These are phyloP conservation scores for Cordyceps farinosa DNA, from an alignment of 2,329 filamentous ascomycete species.

Conservation along the genomic window DNA sequence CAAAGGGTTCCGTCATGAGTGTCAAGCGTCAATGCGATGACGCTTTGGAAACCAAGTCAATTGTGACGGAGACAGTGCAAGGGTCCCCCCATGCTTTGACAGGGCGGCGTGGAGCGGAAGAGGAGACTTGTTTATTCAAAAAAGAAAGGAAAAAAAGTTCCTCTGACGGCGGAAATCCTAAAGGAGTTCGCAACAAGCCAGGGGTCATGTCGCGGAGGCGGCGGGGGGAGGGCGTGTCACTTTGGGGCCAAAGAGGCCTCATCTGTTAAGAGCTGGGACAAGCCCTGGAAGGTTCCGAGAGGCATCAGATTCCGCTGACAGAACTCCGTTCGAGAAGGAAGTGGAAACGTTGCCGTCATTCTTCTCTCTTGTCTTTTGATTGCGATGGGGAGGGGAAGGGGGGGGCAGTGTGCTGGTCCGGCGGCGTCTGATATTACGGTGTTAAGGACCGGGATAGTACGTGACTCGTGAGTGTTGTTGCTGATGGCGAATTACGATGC, in stretches of 20 bases:
- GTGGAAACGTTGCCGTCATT: background rate
- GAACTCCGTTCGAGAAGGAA: conserved; percentile 6
- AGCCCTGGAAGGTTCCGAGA: conserved; percentile 1
- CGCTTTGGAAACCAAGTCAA: background rate
- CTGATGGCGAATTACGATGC: background rate
- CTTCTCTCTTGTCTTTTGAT: background rate
- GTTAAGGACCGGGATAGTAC: background rate
- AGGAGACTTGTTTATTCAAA: background rate
- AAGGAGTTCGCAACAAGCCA: conserved; percentile 2
- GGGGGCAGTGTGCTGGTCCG: background rate
- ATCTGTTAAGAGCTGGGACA: background rate
- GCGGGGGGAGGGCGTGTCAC: background rate
- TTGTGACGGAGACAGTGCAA: background rate
- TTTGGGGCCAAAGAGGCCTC: background rate
- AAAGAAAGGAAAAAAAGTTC: background rate
- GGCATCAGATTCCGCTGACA: background rate
- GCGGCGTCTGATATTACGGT: background rate
- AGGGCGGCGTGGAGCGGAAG: background rate
- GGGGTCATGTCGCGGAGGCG: background rate
- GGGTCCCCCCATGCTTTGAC: background rate
- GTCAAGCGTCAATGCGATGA: conserved; percentile 3
- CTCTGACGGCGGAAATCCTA: background rate
- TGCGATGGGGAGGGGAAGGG: background rate
- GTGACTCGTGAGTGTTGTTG: conserved; percentile 2
- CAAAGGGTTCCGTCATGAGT: background rate